Base-by-base conservation (phyloP, 2,329 filamentous ascomycete genomes). In the Macrophomina tecta region DNA sequence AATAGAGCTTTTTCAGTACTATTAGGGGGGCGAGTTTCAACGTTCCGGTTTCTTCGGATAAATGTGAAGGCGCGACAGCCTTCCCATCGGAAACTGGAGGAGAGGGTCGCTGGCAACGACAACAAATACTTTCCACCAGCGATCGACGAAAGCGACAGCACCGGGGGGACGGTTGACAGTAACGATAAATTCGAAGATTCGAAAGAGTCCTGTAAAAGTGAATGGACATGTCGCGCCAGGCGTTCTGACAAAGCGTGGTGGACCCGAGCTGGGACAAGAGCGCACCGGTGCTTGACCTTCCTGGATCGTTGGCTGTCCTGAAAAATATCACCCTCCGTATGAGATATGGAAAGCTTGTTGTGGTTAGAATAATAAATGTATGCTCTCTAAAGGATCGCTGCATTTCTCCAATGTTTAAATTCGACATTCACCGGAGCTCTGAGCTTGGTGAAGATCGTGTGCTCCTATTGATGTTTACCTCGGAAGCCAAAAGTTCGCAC, bases 211-310 rank as follows among this genome's bases (percentile, higher is more conserved):
- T 53, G 30, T 53, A 16, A 12, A 32, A 36, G 49, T 16, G 49
- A n/a, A 53, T 53, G 49, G 49, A 30, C 28, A 32, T 53, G 14
- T 53, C 49, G 23, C 28, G 49, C 5, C 28, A 16, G n/a, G 34
- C 49, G 45, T 73, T 73, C 45, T 77, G 71, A 58, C 81, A 79
- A 58, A 82, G 76, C 8, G 23, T 53, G 30, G 23, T 34, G 28
- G 49, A 53, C 6, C 11, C 36, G 11, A 7, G 36, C 36, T 38
- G 36, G 23, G 23, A 23, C 23, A 23, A 23, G 23, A 38, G 11
- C 36, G 11, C 36, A 12, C 36, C 4, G 6, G 36, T 38, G 6
- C 36, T 8, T 38, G 7, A 38, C 11, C 36, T 7, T 12, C 36
- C 11, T 38, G 36, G 36, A 12, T 8, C 36, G 36, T 7, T 38